These are phyloP conservation scores for Schwanniomyces vanrijiae DNA, from an alignment of 805 yeast species.

Conservation along the genomic window DNA sequence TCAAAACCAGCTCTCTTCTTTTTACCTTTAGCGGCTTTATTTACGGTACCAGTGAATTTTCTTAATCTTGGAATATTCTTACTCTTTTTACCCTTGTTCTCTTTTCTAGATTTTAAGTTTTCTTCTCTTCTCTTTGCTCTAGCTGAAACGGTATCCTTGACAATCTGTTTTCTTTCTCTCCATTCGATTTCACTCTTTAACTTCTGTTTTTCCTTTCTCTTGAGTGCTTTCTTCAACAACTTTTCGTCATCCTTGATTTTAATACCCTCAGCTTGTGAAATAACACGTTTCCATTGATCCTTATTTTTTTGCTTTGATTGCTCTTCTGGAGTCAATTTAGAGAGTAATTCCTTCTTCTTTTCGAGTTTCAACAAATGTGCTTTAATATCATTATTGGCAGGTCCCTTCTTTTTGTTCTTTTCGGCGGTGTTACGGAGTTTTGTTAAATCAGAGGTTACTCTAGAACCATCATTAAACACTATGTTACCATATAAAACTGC, in stretches of 20 bases:
- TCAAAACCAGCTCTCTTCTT: slow-evolving; percentile 86
- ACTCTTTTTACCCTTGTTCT: slow-evolving; percentile 77
- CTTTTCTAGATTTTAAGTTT: slow-evolving; percentile 81
- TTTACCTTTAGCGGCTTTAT: slow-evolving; percentile 30
- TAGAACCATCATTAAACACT: slow-evolving; percentile 77
- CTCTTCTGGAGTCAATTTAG: slow-evolving; percentile 57
- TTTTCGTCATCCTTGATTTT: slow-evolving; percentile 90
- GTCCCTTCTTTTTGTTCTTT: slow-evolving; percentile 68
- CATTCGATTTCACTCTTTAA: slow-evolving; percentile 87
- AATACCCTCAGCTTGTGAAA: slow-evolving; percentile 84
- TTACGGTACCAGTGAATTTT: slow-evolving; percentile 58
- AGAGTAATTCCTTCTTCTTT: slow-evolving; percentile 64
- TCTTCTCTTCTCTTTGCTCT: slow-evolving; percentile 89
- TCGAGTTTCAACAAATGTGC: slow-evolving; percentile 80
- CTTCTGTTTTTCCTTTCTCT: slow-evolving; percentile 79
- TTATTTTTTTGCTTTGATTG: slow-evolving; percentile 65
- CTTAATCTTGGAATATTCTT: slow-evolving; percentile 71
- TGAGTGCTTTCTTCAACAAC: slow-evolving; percentile 80
- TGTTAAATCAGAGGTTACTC: slow-evolving; percentile 70
- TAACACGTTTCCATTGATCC: slow-evolving; percentile 79
- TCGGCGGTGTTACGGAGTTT: slow-evolving; percentile 50
- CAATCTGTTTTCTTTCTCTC: slow-evolving; percentile 83
- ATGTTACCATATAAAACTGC: slow-evolving; percentile 76
- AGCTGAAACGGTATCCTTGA: slow-evolving; percentile 69
- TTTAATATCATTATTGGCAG: slow-evolving; percentile 77